Conservation (phyloP, 2,329 filamentous ascomycete species). For the Drechslerella coelobrocha region DNA sequence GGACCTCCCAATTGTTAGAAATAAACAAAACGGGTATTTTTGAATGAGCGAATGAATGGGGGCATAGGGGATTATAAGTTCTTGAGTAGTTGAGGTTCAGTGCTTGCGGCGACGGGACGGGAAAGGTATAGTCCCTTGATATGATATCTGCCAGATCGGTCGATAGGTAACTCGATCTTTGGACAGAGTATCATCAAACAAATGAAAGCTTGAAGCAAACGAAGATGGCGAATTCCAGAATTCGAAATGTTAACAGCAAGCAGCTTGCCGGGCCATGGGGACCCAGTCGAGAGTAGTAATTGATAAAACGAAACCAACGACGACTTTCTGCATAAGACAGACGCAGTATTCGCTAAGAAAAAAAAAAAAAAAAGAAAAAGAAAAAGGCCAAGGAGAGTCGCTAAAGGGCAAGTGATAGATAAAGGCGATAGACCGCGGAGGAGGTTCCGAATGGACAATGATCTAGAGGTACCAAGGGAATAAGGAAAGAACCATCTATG, state of each 20-base stretch:
- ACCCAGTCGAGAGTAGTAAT: neutral
- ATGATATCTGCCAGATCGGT: too few relatives aligned
- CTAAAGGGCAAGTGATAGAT: constrained; percentile 1
- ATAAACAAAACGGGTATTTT: neutral
- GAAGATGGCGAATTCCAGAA: constrained; percentile 42
- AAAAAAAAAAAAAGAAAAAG: constrained; percentile 2
- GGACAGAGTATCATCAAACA: too few relatives aligned
- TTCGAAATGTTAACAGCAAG: constrained; percentile 17
- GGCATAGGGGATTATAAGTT: neutral
- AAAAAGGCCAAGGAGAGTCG: neutral
- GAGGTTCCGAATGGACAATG: neutral
- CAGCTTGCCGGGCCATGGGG: neutral
- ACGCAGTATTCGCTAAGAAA: constrained; percentile 2
- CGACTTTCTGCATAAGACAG: neutral
- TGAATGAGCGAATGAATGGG: constrained; percentile 5
- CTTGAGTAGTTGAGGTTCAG: too few relatives aligned
- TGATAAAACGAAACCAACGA: neutral
- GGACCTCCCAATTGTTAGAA: constrained; percentile 11
- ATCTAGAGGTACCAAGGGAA: constrained; percentile 9
- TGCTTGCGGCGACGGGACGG: too few relatives aligned
- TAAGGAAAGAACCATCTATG: constrained; percentile 5
- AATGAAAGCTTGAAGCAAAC: constrained; percentile 3
- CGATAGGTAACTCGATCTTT: too few relatives aligned
- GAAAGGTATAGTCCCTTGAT: too few relatives aligned
- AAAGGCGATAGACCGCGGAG: neutral